phyloP scores from a whole-genome alignment of 768 basidiomycete genomes.

The Russula olivacea region DNA sequence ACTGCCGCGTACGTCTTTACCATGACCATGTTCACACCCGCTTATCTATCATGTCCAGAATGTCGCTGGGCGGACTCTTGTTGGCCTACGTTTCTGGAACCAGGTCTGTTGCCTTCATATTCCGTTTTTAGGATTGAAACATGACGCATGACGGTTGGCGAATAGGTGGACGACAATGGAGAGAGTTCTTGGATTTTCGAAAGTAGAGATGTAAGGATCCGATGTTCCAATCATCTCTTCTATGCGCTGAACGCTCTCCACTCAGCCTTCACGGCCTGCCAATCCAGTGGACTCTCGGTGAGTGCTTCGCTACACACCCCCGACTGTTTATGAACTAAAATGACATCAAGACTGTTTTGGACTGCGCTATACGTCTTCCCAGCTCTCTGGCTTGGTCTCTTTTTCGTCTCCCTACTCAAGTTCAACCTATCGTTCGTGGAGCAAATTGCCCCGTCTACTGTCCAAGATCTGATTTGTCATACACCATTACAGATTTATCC shows the following conservation, averaged over 20 bases:
- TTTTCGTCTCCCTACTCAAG: conserved; percentile 86
- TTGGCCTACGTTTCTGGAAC: conserved; percentile 97
- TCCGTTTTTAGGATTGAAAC: conserved; percentile 26
- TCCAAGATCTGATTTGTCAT: conserved; percentile 17
- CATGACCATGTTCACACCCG: not conserved
- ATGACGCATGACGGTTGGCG: not conserved
- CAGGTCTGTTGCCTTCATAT: conserved; percentile 45
- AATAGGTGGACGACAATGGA: conserved; percentile 86
- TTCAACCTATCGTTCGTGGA: conserved; percentile 75
- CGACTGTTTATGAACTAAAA: not conserved
- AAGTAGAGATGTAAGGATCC: conserved; percentile 74
- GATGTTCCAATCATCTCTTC: not conserved
- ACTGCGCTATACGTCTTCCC: conserved; percentile 89
- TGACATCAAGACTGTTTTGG: conserved; percentile 35
- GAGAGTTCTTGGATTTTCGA: conserved; percentile 98
- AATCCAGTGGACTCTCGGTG: conserved; percentile 86
- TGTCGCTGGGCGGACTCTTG: conserved; percentile 87
- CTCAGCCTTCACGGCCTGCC: conserved; percentile 78
- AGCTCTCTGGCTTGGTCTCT: conserved; percentile 75
- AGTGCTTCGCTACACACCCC: conserved; percentile 26
- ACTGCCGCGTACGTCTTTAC: conserved; percentile 67
- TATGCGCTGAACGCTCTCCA: conserved; percentile 1
- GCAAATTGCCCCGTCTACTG: not conserved
- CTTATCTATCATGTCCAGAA: conserved; percentile 46
- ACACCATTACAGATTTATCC: conserved; percentile 63